These are phyloP conservation scores for Cutaneotrichosporon sp. DNA, from an alignment of 1,284 basidiomycete genomes.

Conservation along the genomic window DNA sequence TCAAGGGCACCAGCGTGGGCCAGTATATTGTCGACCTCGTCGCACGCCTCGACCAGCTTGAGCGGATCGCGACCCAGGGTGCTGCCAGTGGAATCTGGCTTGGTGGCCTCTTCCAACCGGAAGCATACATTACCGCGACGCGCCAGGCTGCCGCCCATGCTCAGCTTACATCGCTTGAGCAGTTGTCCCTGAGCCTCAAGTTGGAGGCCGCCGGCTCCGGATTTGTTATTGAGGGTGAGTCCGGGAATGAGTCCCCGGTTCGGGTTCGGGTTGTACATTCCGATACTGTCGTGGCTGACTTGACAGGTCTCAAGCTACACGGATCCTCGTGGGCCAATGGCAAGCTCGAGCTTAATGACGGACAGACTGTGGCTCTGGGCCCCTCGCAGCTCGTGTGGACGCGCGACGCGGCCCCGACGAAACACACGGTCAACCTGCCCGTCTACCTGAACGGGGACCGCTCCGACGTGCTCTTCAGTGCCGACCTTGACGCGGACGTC, in stretches of 20 bases:
- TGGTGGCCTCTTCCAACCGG: conserved; percentile 89
- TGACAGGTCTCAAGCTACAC: conserved; percentile 71
- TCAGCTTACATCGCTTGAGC: conserved; percentile 85
- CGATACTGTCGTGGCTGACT: too few species aligned
- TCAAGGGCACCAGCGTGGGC: conserved; percentile 69
- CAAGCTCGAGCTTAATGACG: conserved; percentile 71
- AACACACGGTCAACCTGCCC: conserved; percentile 65
- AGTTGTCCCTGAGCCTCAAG: conserved; percentile 70
- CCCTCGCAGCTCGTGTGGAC: conserved; percentile 82
- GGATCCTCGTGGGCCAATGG: conserved; percentile 71
- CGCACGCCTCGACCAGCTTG: conserved; percentile 71
- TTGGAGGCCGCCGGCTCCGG: conserved; percentile 71
- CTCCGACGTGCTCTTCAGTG: conserved; percentile 78
- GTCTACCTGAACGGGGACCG: conserved; percentile 90
- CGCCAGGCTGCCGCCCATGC: conserved; percentile 85
- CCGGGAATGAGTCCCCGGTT: too few species aligned
- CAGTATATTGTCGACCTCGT: conserved; percentile 80
- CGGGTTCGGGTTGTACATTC: too few species aligned
- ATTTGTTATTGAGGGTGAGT: conserved; percentile 78
- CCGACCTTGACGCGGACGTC: conserved; percentile 32
- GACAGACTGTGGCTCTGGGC: conserved; percentile 66
- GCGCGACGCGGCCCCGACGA: conserved; percentile 50
- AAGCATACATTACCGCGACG: conserved; percentile 89
- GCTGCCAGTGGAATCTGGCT: conserved; percentile 63
- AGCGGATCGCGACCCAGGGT: conserved; percentile 60